phyloP scores from a whole-genome alignment of 805 yeast species.

The Hanseniaspora lachancei region DNA sequence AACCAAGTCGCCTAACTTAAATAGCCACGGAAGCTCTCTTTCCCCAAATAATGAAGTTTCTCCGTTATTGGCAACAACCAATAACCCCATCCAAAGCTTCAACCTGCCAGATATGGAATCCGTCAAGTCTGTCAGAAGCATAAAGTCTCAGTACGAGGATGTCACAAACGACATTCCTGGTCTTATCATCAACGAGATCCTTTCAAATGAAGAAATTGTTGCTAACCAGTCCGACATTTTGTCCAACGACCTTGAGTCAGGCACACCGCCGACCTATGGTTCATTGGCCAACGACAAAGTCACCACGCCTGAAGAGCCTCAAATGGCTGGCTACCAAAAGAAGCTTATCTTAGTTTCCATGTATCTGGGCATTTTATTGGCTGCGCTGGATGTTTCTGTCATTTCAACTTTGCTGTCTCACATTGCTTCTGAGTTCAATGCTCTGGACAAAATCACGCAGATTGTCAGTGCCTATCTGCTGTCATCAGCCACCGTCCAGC shows the following conservation, averaged over 20 bases:
- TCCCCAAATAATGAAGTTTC: not conserved
- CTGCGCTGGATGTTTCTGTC: constrained; percentile 56
- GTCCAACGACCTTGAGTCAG: not conserved
- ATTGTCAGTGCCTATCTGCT: constrained; percentile 58
- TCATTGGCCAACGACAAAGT: not conserved
- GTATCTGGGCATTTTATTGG: constrained; percentile 40
- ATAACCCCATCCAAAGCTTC: not conserved
- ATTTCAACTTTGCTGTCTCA: constrained; percentile 52
- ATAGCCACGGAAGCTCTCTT: not conserved
- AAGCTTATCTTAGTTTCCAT: constrained; percentile 31
- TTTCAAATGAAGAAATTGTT: constrained; percentile 21
- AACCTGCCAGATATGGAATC: constrained; percentile 1
- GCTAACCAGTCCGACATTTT: not conserved
- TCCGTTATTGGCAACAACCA: not conserved
- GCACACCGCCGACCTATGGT: not conserved
- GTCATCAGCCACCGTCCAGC: constrained; percentile 62
- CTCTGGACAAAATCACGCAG: constrained; percentile 54
- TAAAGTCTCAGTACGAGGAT: constrained; percentile 19
- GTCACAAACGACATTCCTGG: constrained; percentile 27
- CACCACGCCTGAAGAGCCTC: not conserved
- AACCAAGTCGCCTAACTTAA: not conserved
- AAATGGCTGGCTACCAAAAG: constrained; percentile 16
- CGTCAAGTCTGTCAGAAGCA: constrained; percentile 1
- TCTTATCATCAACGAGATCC: constrained; percentile 25
- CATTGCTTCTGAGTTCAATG: constrained; percentile 57